Evolutionary conservation across 148 eudicot genomes (phyloP).

Genomic region (Gaultheria prostrata): DNA sequence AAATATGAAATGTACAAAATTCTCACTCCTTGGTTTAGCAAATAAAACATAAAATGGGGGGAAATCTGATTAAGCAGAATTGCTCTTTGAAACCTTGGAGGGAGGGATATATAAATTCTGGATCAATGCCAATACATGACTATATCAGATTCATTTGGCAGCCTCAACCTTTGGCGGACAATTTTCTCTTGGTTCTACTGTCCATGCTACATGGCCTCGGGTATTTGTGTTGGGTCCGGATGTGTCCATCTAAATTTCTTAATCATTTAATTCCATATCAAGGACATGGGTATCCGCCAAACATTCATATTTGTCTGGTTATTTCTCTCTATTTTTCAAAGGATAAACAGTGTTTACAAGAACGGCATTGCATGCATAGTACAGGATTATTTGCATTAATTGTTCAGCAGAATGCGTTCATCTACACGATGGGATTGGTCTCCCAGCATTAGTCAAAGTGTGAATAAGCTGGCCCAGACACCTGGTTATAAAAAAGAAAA

Average conservation of each 20-base stretch:
- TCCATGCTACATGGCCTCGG: not conserved
- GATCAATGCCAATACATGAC: not conserved
- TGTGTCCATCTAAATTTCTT: not conserved
- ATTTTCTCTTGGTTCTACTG: not conserved
- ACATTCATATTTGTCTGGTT: not conserved
- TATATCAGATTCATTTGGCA: not conserved
- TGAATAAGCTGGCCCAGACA: too few species aligned
- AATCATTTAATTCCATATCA: not conserved
- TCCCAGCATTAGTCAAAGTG: too few species aligned
- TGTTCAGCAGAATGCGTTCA: not conserved
- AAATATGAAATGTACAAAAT: not conserved
- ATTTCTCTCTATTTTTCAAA: not conserved
- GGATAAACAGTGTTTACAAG: not conserved
- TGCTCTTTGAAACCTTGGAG: not conserved
- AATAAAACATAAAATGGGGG: not conserved
- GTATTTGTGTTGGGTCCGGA: not conserved
- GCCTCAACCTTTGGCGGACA: not conserved
- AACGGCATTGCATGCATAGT: not conserved
- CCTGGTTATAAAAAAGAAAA: too few species aligned
- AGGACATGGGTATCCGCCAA: not conserved
- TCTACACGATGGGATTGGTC: not conserved
- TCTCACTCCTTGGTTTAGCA: not conserved
- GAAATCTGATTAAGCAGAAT: not conserved
- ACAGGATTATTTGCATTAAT: not conserved
- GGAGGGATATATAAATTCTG: not conserved